Conservation (phyloP, 495 filamentous ascomycete species). For the Hypomontagnella submonticulosa region DNA sequence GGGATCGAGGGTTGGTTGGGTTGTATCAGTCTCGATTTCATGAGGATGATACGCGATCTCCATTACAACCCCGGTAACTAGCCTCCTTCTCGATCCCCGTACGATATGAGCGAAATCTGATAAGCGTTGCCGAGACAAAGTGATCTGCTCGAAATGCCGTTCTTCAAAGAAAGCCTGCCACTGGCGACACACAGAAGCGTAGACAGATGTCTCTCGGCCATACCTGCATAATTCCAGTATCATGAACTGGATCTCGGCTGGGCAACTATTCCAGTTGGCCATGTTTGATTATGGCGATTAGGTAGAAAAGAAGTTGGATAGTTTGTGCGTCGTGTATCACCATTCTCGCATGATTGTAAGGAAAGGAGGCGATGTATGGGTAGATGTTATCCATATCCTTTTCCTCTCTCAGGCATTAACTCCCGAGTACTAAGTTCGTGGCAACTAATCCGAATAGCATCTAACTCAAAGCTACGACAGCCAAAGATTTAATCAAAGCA, state of each 20-base stretch:
- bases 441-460: too few relatives aligned
- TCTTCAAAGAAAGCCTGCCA: too few relatives aligned
- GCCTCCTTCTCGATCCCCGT: neutral
- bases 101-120: neutral
- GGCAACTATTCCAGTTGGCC: neutral
- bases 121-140: constrained; percentile 29
- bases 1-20: too few relatives aligned
- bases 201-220: constrained; percentile 6
- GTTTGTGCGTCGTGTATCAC: too few relatives aligned
- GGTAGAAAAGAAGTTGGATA: too few relatives aligned
- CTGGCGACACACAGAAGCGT: constrained; percentile 41
- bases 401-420: too few relatives aligned
- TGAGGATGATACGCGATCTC: neutral
- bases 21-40: neutral
- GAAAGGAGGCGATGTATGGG: too few relatives aligned
- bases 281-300: neutral
- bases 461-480: too few relatives aligned
- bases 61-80: constrained; percentile 2
- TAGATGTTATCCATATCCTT: too few relatives aligned
- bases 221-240: neutral
- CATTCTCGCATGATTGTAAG: too few relatives aligned
- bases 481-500: too few relatives aligned
- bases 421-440: too few relatives aligned
- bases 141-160: constrained; percentile 43
- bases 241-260: neutral